Conservation (phyloP, 139 green algal genomes). For the Chlamydomonas sp. region DNA sequence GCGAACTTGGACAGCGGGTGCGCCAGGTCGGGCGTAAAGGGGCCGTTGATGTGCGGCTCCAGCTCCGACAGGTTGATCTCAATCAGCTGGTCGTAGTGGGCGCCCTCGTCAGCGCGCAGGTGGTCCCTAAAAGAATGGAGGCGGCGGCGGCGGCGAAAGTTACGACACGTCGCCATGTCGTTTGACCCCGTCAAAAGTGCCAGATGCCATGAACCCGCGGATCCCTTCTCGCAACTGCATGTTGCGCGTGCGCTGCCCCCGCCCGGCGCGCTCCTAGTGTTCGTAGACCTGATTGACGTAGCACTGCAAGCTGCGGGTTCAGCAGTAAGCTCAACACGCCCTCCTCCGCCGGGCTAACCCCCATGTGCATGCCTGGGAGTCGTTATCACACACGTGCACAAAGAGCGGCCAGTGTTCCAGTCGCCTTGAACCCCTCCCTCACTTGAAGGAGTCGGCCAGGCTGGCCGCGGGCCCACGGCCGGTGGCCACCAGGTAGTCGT, state of each 20-base stretch:
- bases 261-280: too few relatives aligned
- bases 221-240: too few relatives aligned
- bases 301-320: too few relatives aligned
- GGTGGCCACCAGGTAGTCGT: slow-evolving; percentile 93
- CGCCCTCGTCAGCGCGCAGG: slow-evolving; percentile 81
- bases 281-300: too few relatives aligned
- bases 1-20: slow-evolving; percentile 86
- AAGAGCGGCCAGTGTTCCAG: neutral
- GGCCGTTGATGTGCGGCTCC: slow-evolving; percentile 96
- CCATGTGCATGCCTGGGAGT: slow-evolving; percentile 2
- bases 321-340: too few relatives aligned
- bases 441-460: slow-evolving; percentile 83
- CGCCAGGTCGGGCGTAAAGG: slow-evolving; percentile 95
- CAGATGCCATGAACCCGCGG: too few relatives aligned
- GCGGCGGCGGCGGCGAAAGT: too few relatives aligned
- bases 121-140: slow-evolving; percentile 63
- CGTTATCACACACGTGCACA: slow-evolving; percentile 1
- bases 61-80: slow-evolving; percentile 94
- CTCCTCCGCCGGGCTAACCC: too few relatives aligned
- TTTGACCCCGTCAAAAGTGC: too few relatives aligned
- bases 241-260: too few relatives aligned
- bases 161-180: too few relatives aligned
- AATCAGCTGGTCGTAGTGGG: slow-evolving; percentile 93
- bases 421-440: slow-evolving; percentile 32
- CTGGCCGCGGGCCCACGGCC: slow-evolving; percentile 70